A percentile compares a stretch with the other conserved stretches of the same genome.
Evolutionary conservation across 768 basidiomycete genomes (phyloP).

Genomic region (Lactifluus subvellereus): DNA sequence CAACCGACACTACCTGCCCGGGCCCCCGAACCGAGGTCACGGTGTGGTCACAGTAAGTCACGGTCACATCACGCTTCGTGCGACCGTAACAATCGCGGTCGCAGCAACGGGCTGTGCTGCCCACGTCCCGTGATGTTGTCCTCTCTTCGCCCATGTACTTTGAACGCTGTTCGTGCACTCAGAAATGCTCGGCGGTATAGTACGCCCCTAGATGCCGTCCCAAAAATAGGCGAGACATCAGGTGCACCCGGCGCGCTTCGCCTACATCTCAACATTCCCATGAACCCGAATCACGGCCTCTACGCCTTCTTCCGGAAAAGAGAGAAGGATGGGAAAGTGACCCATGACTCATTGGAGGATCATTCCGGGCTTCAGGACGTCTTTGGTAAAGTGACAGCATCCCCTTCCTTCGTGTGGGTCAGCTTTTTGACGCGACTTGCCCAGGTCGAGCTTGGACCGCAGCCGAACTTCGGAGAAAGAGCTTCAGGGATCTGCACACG

Average conservation of each 20-base stretch:
- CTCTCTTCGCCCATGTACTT: conserved; percentile 10
- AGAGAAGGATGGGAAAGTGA: conserved; percentile 43
- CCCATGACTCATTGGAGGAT: conserved; percentile 45
- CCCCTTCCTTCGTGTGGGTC: conserved; percentile 1
- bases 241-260: conserved; percentile 32
- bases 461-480: conserved; percentile 81
- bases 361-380: conserved; percentile 30
- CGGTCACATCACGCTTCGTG: background rate
- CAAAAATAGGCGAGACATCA: background rate
- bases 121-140: conserved; percentile 10
- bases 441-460: conserved; percentile 85
- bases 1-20: background rate
- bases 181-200: conserved; percentile 11
- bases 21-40: too few relatives aligned
- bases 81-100: background rate
- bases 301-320: conserved; percentile 70
- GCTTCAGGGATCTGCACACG: conserved; percentile 88
- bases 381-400: conserved; percentile 36
- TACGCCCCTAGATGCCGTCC: conserved; percentile 9
- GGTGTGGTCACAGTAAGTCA: background rate
- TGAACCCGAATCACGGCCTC: conserved; percentile 64
- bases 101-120: background rate
- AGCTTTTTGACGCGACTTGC: conserved; percentile 6
- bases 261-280: conserved; percentile 39
- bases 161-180: background rate